Evolutionary conservation across 345 rosid species (phyloP).

Genomic region (Populus ilicifolia): DNA sequence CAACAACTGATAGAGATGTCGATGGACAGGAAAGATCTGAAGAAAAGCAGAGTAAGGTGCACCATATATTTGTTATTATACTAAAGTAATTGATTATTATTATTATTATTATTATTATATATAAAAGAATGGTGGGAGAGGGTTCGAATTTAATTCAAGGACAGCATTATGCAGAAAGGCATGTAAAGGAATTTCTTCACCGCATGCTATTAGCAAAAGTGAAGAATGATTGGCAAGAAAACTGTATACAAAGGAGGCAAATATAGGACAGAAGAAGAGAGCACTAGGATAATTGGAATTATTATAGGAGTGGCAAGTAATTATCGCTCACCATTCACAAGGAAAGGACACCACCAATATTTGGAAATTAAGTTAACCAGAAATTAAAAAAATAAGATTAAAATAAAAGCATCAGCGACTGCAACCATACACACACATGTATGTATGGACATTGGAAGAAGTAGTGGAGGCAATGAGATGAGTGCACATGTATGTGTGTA

Average conservation of each 20-base stretch:
- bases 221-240: not conserved
- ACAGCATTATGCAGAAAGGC: not conserved
- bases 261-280: too few species aligned
- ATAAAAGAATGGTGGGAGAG: not conserved
- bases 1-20: conserved; percentile 2
- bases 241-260: not conserved
- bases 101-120: too few species aligned
- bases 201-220: not conserved
- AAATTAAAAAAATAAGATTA: too few species aligned
- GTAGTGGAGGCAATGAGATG: too few species aligned
- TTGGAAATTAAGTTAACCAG: too few species aligned
- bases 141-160: not conserved
- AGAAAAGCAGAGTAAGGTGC: not conserved
- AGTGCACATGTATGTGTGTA: too few species aligned
- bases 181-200: not conserved
- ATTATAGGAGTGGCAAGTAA: not conserved
- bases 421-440: too few species aligned
- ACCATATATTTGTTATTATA: not conserved
- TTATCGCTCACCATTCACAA: not conserved
- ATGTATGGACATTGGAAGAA: too few species aligned
- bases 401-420: too few species aligned
- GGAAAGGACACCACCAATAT: not conserved
- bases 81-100: not conserved
- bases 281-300: not conserved
- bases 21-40: conserved; percentile 3